These are phyloP conservation scores for Clonostachys chloroleuca DNA, from an alignment of 2,329 filamentous ascomycete genomes.

Conservation along the genomic window DNA sequence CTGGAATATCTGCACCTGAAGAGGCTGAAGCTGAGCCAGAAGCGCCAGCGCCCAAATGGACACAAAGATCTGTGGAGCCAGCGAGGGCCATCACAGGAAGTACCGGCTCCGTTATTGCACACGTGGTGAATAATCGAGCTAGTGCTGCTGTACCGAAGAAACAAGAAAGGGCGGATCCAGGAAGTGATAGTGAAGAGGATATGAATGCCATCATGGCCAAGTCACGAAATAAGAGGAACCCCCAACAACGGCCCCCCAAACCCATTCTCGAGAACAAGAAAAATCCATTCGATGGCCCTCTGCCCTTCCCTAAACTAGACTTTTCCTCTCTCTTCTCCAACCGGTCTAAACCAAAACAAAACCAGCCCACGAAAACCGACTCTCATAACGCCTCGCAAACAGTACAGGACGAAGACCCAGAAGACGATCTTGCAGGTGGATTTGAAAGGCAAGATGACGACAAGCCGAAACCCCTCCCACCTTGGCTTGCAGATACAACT, in stretches of 20 bases:
- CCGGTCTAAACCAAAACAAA: conserved; percentile 23
- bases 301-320: conserved; percentile 87
- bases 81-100: conserved; percentile 45
- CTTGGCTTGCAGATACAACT: conserved; percentile 65
- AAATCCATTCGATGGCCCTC: conserved; percentile 68
- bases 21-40: conserved; percentile 34
- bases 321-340: conserved; percentile 53
- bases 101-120: conserved; percentile 61
- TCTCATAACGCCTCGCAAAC: background rate
- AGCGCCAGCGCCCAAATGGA: conserved; percentile 47
- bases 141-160: conserved; percentile 52
- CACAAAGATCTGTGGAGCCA: conserved; percentile 44
- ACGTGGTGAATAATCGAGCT: conserved; percentile 69
- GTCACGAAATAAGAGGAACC: conserved; percentile 56
- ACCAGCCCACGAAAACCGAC: conserved; percentile 3
- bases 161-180: conserved; percentile 11
- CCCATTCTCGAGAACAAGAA: conserved; percentile 45
- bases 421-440: conserved; percentile 54
- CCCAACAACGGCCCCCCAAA: conserved; percentile 17
- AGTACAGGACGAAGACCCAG: conserved; percentile 3
- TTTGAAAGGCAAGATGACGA: conserved; percentile 48
- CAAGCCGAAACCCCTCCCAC: conserved; percentile 60
- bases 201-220: conserved; percentile 71
- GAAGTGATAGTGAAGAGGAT: conserved; percentile 77
- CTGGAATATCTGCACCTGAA: conserved; percentile 20